A percentile compares a stretch with the other conserved stretches of the same genome.
Conservation (phyloP, 106 monocot species). For the Dendrobium officinale region DNA sequence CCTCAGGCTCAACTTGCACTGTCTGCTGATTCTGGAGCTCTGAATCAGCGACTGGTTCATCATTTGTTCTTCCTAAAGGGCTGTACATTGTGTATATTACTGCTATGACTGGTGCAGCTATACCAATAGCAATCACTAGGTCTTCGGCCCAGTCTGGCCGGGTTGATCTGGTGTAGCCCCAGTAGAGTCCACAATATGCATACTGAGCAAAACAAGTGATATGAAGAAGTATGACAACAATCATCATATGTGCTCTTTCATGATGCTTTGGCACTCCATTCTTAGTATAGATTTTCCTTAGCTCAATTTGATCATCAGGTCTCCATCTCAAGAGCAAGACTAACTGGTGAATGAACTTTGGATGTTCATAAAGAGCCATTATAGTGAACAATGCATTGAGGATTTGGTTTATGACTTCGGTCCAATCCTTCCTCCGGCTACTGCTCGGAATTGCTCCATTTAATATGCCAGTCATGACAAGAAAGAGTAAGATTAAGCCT, state of each 20-base stretch:
- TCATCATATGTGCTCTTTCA: conserved; percentile 5
- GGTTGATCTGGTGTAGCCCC: conserved; percentile 11
- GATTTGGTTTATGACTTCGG: conserved; percentile 16
- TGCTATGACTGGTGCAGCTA: background rate
- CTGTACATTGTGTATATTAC: conserved; percentile 3
- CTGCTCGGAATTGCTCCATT: conserved; percentile 1
- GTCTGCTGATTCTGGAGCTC: background rate
- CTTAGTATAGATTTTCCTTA: conserved; percentile 7
- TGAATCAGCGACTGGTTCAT: background rate
- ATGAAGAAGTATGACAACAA: conserved; percentile 17
- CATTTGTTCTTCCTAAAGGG: conserved; percentile 1
- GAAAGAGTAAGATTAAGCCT: conserved; percentile 12
- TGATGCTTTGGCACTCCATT: conserved; percentile 6
- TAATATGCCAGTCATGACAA: conserved; percentile 12
- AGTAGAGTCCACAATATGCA: conserved; percentile 13
- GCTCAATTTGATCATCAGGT: background rate
- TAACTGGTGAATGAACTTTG: conserved; percentile 12
- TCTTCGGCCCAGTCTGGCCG: conserved; percentile 17
- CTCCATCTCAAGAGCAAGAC: conserved; percentile 10
- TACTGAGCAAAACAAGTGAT: conserved; percentile 13
- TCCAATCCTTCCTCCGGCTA: conserved; percentile 1
- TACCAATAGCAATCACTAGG: conserved; percentile 3
- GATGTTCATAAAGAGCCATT: conserved; percentile 19
- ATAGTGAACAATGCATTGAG: conserved; percentile 24
- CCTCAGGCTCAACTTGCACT: background rate